Percentiles rank a stretch among this genome's conserved stretches.
Evolutionary conservation across 2,329 filamentous ascomycete species (phyloP).

Genomic region (Colletotrichum brevisporum): DNA sequence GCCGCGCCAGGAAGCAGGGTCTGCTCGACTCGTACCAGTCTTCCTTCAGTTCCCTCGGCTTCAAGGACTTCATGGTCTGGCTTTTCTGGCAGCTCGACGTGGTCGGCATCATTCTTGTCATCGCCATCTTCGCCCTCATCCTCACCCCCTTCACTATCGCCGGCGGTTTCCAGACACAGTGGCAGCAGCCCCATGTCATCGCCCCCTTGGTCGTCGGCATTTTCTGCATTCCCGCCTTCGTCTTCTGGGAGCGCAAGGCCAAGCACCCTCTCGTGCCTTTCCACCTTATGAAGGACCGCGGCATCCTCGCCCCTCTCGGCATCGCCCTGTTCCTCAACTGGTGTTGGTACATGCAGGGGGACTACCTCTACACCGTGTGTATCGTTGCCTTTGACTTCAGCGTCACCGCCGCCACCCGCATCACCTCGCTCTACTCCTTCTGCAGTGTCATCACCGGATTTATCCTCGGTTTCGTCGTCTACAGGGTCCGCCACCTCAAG

Average conservation of each 20-base stretch:
- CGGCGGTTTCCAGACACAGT: conserved; percentile 56
- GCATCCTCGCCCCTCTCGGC: conserved; percentile 74
- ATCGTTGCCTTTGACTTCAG: conserved; percentile 73
- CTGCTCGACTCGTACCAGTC: conserved; percentile 56
- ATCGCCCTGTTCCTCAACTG: conserved; percentile 71
- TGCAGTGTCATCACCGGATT: conserved; percentile 70
- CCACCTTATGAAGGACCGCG: conserved; percentile 71
- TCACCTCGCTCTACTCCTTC: conserved; percentile 72
- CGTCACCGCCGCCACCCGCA: conserved; percentile 68
- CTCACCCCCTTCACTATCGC: conserved; percentile 62
- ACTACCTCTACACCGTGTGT: conserved; percentile 75
- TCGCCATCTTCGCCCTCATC: conserved; percentile 62
- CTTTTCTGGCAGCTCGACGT: conserved; percentile 64
- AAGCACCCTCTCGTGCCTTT: conserved; percentile 72
- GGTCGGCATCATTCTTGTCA: conserved; percentile 60
- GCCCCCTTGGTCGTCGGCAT: conserved; percentile 62
- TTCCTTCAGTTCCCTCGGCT: conserved; percentile 50
- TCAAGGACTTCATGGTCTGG: conserved; percentile 51
- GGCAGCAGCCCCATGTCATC: conserved; percentile 56
- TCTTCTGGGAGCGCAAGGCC: conserved; percentile 63
- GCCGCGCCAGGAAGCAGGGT: conserved; percentile 66
- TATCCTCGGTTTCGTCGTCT: conserved; percentile 69
- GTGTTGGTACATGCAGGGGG: conserved; percentile 74
- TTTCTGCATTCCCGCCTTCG: conserved; percentile 64
- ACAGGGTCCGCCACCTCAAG: conserved; percentile 72